Base-by-base conservation (phyloP, 2,329 filamentous ascomycete species). In the Aspergillus viridinutans region DNA sequence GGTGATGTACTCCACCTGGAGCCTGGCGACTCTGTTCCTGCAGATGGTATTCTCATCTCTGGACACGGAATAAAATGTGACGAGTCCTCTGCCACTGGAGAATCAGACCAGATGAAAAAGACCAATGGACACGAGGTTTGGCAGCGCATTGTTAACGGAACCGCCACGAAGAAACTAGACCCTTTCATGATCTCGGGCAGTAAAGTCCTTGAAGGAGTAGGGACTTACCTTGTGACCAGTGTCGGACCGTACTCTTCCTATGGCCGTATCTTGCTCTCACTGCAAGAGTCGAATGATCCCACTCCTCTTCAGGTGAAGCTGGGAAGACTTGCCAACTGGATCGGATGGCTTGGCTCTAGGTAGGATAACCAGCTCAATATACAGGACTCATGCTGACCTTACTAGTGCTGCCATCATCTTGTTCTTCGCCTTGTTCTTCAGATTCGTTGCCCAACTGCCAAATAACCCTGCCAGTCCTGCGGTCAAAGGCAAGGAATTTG, bases 381-480 rank as follows among this genome's bases (percentile, higher is more conserved):
- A 35, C 0, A 1, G 28, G 7, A 52, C n/a, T 51, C 62, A 68
- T 42, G 67, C 54, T 21, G 32, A 38, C 10, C 21, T 43, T 28
- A 38, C 9, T 53, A 75, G 74, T 49, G 79, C 84, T 59, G 90
- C 91, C 50, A 90, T 89, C 62, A 78, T 94, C 14, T 80, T 96
- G 49, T 96, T 97, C 75, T 81, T 93, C 49, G 88, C 95, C 49
- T 81, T 96, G 14, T 85, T 96, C 67, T 92, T 96, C 76, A 84
- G 91, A 66, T 97, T 96, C 69, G 79, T 94, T 9, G 90, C 86
- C 50, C 77, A 84, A 12, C 81, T 96, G 3, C 81, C 74, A 54
- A 76, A 73, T 20, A 79, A 83, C 57, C 61, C 68, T 3, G 76
- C 76, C 1, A 81, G 81, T 0, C 81, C 90, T 3, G 86, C 90